phyloP scores from a whole-genome alignment of 139 green algal genomes.

The Dunaliella primolecta region DNA sequence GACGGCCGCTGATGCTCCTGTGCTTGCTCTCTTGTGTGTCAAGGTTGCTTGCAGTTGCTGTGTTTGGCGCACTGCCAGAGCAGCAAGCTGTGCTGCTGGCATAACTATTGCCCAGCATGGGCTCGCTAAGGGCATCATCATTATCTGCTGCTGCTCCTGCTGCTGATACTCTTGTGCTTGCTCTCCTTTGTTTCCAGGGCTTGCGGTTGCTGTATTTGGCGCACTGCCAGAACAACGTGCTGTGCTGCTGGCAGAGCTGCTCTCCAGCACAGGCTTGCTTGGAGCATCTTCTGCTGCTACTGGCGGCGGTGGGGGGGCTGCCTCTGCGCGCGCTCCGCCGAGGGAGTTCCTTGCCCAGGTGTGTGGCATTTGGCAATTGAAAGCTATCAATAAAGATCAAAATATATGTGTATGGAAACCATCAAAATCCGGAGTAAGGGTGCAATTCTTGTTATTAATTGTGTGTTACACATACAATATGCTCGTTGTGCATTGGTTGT shows the following conservation, averaged over 20 bases:
- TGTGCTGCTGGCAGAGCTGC: slow-evolving; percentile 55
- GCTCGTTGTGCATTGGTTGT: too few species aligned
- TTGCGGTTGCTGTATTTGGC: slow-evolving; percentile 49
- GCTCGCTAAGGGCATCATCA: too few species aligned
- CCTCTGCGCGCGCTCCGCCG: background rate
- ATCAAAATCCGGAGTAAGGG: too few species aligned
- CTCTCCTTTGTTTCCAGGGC: slow-evolving; percentile 1
- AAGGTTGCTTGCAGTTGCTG: background rate
- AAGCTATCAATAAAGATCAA: background rate
- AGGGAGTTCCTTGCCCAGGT: slow-evolving; percentile 21
- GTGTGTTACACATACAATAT: too few species aligned
- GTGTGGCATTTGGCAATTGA: background rate
- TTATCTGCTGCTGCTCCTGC: too few species aligned
- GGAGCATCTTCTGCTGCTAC: background rate
- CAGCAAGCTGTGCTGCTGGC: slow-evolving; percentile 25
- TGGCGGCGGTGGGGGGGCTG: background rate
- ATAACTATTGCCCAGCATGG: slow-evolving; percentile 24
- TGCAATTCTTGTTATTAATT: too few species aligned
- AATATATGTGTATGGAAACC: background rate
- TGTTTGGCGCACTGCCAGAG: slow-evolving; percentile 21
- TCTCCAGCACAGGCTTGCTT: slow-evolving; percentile 33
- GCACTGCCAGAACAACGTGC: slow-evolving; percentile 31
- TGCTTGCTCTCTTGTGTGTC: slow-evolving; percentile 42
- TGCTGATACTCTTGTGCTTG: too few species aligned
- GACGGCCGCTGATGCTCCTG: too few species aligned